These are phyloP conservation scores for Paramyrothecium sp. DNA, from an alignment of 2,329 filamentous ascomycete species.

Conservation along the genomic window DNA sequence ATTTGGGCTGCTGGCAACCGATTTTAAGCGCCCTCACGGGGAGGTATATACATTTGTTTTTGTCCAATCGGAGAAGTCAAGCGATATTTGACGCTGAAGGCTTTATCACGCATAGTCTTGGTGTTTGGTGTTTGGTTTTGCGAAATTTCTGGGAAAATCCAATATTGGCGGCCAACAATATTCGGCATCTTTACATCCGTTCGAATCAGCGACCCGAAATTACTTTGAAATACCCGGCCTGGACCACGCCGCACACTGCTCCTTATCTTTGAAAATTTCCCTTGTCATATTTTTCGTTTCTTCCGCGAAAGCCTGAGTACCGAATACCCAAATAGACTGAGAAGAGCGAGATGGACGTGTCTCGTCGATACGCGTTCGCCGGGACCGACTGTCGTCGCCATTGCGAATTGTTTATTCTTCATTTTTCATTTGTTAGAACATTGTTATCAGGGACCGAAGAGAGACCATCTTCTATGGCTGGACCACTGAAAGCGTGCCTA, in stretches of 20 bases:
- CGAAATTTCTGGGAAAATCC: conserved; percentile 11
- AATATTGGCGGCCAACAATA: not conserved
- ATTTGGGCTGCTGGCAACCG: conserved; percentile 72
- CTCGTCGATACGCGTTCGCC: not conserved
- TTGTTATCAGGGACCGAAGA: not conserved
- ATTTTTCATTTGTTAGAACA: conserved; percentile 26
- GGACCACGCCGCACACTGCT: conserved; percentile 17
- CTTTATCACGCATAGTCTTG: conserved; percentile 22
- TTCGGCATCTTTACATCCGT: conserved; percentile 22
- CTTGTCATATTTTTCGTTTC: conserved; percentile 17
- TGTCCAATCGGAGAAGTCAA: conserved; percentile 19
- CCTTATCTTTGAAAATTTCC: conserved; percentile 16
- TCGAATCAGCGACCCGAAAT: conserved; percentile 20
- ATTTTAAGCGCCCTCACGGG: conserved; percentile 40
- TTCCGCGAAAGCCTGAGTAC: conserved; percentile 24
- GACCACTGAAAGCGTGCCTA: not conserved
- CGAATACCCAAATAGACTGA: conserved; percentile 38
- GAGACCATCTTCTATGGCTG: not conserved
- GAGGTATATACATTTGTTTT: conserved; percentile 4
- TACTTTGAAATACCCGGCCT: conserved; percentile 24
- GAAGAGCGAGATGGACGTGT: conserved; percentile 21
- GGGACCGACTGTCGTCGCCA: not conserved
- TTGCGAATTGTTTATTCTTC: not conserved
- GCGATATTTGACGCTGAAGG: conserved; percentile 19
- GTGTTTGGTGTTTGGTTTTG: conserved; percentile 23